Evolutionary conservation across 1,284 basidiomycete species (phyloP).

Genomic region (Cryptococcus floricola): DNA sequence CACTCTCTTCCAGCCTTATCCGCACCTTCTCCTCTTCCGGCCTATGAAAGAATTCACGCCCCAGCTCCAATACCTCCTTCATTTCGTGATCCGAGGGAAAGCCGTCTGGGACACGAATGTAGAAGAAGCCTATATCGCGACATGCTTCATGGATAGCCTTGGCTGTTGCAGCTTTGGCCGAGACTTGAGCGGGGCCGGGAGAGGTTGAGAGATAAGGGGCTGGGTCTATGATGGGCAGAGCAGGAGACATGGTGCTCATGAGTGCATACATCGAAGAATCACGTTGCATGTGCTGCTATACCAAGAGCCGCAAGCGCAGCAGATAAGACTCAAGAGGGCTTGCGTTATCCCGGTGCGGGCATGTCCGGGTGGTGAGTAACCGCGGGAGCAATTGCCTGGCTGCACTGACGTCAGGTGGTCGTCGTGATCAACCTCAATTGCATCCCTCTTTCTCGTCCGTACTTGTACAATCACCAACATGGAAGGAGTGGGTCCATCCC

Average conservation of each 20-base stretch:
- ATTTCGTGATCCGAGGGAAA: slow-evolving; percentile 60
- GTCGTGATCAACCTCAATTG: background rate
- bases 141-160: slow-evolving; percentile 68
- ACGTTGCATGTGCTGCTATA: too few relatives aligned
- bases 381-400: background rate
- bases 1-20: slow-evolving; percentile 62
- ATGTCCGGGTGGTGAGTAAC: background rate
- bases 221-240: slow-evolving; percentile 46
- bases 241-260: background rate
- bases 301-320: background rate
- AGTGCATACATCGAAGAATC: background rate
- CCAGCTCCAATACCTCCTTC: slow-evolving; percentile 62
- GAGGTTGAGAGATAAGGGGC: slow-evolving; percentile 29
- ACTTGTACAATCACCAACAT: slow-evolving; percentile 4
- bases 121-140: slow-evolving; percentile 78
- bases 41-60: slow-evolving; percentile 65
- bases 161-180: slow-evolving; percentile 53
- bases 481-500: slow-evolving; percentile 18
- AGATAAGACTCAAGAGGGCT: too few relatives aligned
- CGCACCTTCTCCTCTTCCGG: slow-evolving; percentile 69
- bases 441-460: background rate
- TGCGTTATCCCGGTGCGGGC: too few relatives aligned
- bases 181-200: slow-evolving; percentile 1
- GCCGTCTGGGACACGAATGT: slow-evolving; percentile 61
- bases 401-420: background rate